These are phyloP conservation scores for Scolecobasidium constrictum DNA, from an alignment of 2,329 filamentous ascomycete species.

Conservation along the genomic window DNA sequence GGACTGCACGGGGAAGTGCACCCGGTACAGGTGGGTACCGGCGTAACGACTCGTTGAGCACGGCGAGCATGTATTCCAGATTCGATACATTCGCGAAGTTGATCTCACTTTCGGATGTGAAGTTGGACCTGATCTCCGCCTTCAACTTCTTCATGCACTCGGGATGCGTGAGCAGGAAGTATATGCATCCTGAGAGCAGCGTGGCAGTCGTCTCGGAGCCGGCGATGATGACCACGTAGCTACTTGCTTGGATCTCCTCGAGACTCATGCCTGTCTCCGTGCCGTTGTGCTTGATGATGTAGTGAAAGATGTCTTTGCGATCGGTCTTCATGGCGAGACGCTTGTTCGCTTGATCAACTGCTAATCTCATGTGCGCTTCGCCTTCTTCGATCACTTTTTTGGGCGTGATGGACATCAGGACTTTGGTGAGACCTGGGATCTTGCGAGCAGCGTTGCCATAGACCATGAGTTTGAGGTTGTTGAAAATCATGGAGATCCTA, in stretches of 20 bases:
- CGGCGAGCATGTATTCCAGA: slow-evolving; percentile 7
- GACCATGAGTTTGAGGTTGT: slow-evolving; percentile 17
- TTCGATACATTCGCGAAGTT: neutral
- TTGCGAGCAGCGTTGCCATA: slow-evolving; percentile 18
- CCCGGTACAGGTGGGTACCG: slow-evolving; percentile 12
- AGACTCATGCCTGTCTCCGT: slow-evolving; percentile 20
- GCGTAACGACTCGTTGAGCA: slow-evolving; percentile 6
- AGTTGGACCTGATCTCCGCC: slow-evolving; percentile 1
- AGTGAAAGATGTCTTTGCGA: slow-evolving; percentile 18
- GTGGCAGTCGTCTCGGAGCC: slow-evolving; percentile 2
- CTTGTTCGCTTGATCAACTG: neutral
- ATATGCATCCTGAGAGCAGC: neutral
- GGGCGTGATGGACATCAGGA: slow-evolving; percentile 13
- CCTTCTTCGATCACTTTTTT: neutral
- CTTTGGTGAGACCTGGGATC: slow-evolving; percentile 14
- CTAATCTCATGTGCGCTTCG: neutral
- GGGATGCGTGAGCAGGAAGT: neutral
- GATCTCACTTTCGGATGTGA: slow-evolving; percentile 2
- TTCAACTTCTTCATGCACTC: neutral
- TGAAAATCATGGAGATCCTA: slow-evolving; percentile 17
- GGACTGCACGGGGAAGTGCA: slow-evolving; percentile 18
- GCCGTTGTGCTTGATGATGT: slow-evolving; percentile 10
- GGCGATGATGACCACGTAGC: slow-evolving; percentile 8
- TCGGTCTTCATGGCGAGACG: slow-evolving; percentile 17
- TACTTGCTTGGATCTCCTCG: slow-evolving; percentile 22